A percentile compares a stretch with the other conserved stretches of the same genome.
Conservation (phyloP, 108 stramenopile genomes). For the Cyclostephanos tholiformis region DNA sequence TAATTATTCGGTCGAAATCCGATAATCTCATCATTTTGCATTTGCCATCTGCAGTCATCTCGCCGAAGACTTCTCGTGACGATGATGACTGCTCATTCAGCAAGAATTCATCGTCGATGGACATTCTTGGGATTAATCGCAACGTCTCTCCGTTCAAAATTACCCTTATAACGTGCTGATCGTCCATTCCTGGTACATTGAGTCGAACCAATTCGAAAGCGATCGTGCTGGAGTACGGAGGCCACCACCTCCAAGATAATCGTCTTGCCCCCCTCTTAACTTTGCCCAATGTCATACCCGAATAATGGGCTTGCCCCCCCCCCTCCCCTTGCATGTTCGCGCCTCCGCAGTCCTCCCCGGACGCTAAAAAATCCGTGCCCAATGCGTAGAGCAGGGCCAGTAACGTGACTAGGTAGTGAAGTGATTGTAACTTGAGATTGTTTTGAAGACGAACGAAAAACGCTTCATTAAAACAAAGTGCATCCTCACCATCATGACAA, state of each 20-base stretch:
- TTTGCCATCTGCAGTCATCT: constrained; percentile 12
- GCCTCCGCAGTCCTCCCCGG: constrained; percentile 48
- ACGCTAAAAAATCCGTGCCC: constrained; percentile 67
- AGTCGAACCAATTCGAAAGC: constrained; percentile 51
- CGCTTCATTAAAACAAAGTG: too few species aligned
- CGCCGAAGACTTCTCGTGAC: constrained; percentile 35
- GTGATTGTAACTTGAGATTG: too few species aligned
- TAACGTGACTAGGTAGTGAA: too few species aligned
- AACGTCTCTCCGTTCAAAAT: constrained; percentile 51
- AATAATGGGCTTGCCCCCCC: constrained; percentile 13
- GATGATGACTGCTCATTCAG: constrained; percentile 33
- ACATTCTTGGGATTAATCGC: constrained; percentile 37
- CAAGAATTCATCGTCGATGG: constrained; percentile 39
- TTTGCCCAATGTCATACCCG: constrained; percentile 9
- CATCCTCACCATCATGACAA: constrained; percentile 83
- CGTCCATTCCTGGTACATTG: constrained; percentile 19
- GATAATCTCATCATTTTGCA: constrained; percentile 38
- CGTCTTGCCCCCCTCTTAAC: constrained; percentile 8
- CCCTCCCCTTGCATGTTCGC: constrained; percentile 26
- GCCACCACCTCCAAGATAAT: constrained; percentile 52
- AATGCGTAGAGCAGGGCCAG: constrained; percentile 72
- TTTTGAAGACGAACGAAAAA: too few species aligned
- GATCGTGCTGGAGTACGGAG: constrained; percentile 48
- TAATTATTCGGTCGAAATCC: constrained; percentile 44
- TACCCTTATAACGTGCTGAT: constrained; percentile 38